These are phyloP conservation scores for Zea luxurians DNA, from an alignment of 176 grass and related monocot genomes.

Conservation along the genomic window DNA sequence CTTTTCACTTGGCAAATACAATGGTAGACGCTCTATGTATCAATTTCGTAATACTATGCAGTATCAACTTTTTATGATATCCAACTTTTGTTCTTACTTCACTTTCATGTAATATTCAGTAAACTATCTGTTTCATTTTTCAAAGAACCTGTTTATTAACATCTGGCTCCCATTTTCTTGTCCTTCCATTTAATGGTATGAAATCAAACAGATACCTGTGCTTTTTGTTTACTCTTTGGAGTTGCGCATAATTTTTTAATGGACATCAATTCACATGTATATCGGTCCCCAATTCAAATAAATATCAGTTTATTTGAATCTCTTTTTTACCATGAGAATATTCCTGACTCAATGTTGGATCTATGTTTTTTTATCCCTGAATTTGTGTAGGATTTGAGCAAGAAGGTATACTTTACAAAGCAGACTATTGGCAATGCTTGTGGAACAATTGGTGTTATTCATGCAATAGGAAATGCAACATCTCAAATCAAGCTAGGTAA, in stretches of 20 bases:
- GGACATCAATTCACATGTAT: constrained; percentile 3
- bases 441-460: constrained; percentile 95
- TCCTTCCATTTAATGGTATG: background rate
- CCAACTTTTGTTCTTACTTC: background rate
- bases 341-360: background rate
- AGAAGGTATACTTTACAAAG: constrained; percentile 88
- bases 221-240: background rate
- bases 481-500: constrained; percentile 90
- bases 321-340: background rate
- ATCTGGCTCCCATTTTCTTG: constrained; percentile 5
- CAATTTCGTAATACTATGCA: background rate
- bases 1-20: background rate
- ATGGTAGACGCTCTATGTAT: background rate
- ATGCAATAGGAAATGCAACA: constrained; percentile 83
- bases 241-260: background rate
- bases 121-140: constrained; percentile 10
- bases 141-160: background rate
- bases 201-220: background rate
- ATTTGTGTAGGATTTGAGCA: constrained; percentile 57
- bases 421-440: constrained; percentile 99
- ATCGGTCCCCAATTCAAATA: background rate
- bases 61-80: background rate
- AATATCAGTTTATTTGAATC: background rate
- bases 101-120: background rate
- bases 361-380: constrained; percentile 21